Percentiles rank a stretch among this genome's conserved stretches.
Conservation (phyloP, 2,329 filamentous ascomycete species). For the Triangularia setosa region DNA sequence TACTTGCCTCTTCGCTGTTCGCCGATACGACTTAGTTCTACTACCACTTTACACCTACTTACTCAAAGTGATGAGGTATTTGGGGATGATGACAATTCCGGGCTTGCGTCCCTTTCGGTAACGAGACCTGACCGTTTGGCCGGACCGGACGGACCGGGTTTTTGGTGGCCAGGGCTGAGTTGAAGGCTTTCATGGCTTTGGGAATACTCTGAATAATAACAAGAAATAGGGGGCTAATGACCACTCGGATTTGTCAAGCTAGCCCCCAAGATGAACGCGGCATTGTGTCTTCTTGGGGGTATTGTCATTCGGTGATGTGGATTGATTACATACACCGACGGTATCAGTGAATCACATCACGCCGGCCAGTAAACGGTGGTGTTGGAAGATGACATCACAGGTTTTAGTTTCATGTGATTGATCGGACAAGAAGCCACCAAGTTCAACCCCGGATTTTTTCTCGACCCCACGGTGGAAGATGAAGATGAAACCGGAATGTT, state of each 20-base stretch:
- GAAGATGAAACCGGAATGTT: background rate
- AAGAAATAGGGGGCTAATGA: background rate
- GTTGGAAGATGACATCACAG: background rate
- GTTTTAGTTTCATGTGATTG: background rate
- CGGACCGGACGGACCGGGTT: background rate
- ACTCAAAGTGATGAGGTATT: background rate
- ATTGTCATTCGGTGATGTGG: background rate
- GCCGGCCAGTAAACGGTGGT: background rate
- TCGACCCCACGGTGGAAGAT: background rate
- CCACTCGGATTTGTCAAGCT: background rate
- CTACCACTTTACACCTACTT: background rate
- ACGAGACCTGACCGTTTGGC: background rate
- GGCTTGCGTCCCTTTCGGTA: background rate
- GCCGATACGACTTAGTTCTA: background rate
- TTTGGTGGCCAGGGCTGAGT: background rate
- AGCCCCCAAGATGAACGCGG: background rate
- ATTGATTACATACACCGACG: background rate
- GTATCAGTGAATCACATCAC: background rate
- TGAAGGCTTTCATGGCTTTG: background rate
- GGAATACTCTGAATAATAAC: background rate
- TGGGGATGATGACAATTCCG: background rate
- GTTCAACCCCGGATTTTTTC: background rate
- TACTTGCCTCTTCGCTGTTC: background rate
- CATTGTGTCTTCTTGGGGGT: background rate
- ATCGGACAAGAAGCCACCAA: background rate